Percentiles rank a stretch among this genome's conserved stretches.
These are phyloP conservation scores for Fusarium falciforme DNA, from an alignment of 2,329 filamentous ascomycete genomes.

Conservation along the genomic window DNA sequence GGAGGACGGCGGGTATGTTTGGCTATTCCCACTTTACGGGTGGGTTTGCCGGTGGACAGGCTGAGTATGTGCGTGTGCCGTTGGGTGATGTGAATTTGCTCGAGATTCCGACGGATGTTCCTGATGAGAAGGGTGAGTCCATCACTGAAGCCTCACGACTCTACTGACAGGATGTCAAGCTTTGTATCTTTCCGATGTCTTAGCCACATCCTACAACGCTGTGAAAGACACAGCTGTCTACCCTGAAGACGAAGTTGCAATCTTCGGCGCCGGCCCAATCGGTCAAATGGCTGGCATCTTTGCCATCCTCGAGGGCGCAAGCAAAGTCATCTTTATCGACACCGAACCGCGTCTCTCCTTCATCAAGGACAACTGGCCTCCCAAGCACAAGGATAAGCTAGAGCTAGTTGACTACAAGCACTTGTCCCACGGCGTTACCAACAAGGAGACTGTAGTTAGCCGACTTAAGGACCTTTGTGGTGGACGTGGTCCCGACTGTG, in stretches of 20 bases:
- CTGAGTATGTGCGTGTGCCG: conserved; percentile 87
- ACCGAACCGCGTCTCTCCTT: conserved; percentile 76
- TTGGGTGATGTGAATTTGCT: conserved; percentile 84
- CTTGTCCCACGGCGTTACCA: conserved; percentile 67
- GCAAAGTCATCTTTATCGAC: conserved; percentile 83
- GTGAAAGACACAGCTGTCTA: conserved; percentile 88
- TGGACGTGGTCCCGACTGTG: conserved; percentile 79
- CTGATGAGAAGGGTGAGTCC: conserved; percentile 78
- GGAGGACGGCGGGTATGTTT: conserved; percentile 78
- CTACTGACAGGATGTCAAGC: conserved; percentile 40
- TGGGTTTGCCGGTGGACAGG: conserved; percentile 88
- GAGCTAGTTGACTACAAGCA: conserved; percentile 76
- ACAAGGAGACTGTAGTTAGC: conserved; percentile 72
- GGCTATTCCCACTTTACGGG: conserved; percentile 84
- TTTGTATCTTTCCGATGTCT: conserved; percentile 83
- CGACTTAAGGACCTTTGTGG: conserved; percentile 79
- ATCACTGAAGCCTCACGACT: accelerated
- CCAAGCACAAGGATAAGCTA: conserved; percentile 62
- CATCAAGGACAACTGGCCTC: conserved; percentile 70
- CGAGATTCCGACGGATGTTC: conserved; percentile 80
- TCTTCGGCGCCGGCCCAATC: conserved; percentile 88
- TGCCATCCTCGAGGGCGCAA: conserved; percentile 78
- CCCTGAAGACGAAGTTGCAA: conserved; percentile 79
- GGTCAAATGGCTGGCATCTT: conserved; percentile 87
- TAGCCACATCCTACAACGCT: conserved; percentile 82